phyloP scores from a whole-genome alignment of 169 alveolate species.

The Eimeria praecox region DNA sequence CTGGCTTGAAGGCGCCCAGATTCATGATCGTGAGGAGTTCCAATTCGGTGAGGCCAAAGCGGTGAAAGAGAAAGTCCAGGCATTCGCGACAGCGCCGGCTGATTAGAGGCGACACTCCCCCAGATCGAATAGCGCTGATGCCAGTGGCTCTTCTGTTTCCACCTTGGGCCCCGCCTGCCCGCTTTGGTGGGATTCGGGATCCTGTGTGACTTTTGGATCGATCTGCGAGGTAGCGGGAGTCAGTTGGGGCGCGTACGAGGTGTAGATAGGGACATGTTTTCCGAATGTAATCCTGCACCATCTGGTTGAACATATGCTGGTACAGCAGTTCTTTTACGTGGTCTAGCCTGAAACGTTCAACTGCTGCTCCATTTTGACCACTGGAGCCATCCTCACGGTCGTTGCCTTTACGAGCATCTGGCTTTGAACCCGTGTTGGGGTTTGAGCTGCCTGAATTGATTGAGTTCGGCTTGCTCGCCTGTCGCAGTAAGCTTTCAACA shows the following conservation, averaged over 20 bases:
- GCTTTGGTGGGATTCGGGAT: not conserved
- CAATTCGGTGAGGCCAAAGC: constrained; percentile 54
- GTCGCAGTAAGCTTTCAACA: constrained; percentile 54
- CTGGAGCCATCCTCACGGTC: constrained; percentile 27
- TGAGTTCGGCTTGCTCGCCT: constrained; percentile 65
- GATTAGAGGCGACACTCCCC: constrained; percentile 31
- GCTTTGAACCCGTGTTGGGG: not conserved
- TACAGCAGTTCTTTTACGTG: constrained; percentile 62
- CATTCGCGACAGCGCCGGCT: constrained; percentile 59
- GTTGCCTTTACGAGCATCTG: constrained; percentile 6
- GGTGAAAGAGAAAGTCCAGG: constrained; percentile 57
- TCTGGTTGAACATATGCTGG: constrained; percentile 66
- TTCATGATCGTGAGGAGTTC: constrained; percentile 60
- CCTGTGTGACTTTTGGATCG: not conserved
- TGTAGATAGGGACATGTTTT: constrained; percentile 63
- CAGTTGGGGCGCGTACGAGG: constrained; percentile 66
- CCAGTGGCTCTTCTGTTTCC: constrained; percentile 42
- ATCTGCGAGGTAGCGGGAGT: not conserved
- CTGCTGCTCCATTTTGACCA: not conserved
- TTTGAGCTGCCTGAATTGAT: constrained; percentile 37
- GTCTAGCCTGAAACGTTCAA: constrained; percentile 49
- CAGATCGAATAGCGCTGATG: not conserved
- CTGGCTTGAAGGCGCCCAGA: constrained; percentile 71
- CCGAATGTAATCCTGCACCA: constrained; percentile 70
- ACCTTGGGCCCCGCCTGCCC: not conserved